phyloP scores from a whole-genome alignment of 2,329 filamentous ascomycete species.

The Cladosporium sp. region DNA sequence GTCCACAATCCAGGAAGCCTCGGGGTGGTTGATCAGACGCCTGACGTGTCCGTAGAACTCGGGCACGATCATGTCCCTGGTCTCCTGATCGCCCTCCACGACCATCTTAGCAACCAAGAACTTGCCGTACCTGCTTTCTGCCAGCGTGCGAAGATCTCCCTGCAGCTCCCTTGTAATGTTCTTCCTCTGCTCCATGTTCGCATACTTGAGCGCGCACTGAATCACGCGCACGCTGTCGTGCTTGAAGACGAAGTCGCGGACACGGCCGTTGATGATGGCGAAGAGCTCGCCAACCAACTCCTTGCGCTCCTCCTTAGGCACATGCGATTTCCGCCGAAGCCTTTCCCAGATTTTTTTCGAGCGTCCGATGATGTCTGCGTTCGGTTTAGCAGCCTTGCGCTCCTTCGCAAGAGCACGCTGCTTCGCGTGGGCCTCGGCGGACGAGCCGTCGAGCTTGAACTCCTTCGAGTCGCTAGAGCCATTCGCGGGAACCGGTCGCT shows the following conservation, averaged over 20 bases:
- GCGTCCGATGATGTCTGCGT: conserved; percentile 80
- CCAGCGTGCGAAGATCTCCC: conserved; percentile 75
- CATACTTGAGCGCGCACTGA: conserved; percentile 95
- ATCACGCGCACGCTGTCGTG: conserved; percentile 96
- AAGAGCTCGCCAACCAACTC: conserved; percentile 85
- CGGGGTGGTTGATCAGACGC: conserved; percentile 89
- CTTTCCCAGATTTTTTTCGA: conserved; percentile 98
- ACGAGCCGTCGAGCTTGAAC: conserved; percentile 52
- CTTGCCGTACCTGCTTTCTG: conserved; percentile 95
- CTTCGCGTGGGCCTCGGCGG: conserved; percentile 82
- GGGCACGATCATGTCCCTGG: conserved; percentile 79
- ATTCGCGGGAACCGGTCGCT: conserved; percentile 2
- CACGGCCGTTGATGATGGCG: conserved; percentile 78
- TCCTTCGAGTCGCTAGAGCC: conserved; percentile 26
- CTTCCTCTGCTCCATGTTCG: conserved; percentile 74
- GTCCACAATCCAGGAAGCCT: conserved; percentile 95
- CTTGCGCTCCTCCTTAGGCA: conserved; percentile 81
- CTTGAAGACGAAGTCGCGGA: conserved; percentile 96
- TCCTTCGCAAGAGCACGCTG: conserved; percentile 84
- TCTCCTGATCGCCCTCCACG: conserved; percentile 81
- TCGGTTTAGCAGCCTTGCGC: conserved; percentile 85
- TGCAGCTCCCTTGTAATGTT: conserved; percentile 81
- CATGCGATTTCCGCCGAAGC: conserved; percentile 84
- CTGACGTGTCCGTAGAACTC: conserved; percentile 94
- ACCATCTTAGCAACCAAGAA: conserved; percentile 94